Evolutionary conservation across 176 grass and related monocot genomes (phyloP).

Genomic region (Triticum urartu): DNA sequence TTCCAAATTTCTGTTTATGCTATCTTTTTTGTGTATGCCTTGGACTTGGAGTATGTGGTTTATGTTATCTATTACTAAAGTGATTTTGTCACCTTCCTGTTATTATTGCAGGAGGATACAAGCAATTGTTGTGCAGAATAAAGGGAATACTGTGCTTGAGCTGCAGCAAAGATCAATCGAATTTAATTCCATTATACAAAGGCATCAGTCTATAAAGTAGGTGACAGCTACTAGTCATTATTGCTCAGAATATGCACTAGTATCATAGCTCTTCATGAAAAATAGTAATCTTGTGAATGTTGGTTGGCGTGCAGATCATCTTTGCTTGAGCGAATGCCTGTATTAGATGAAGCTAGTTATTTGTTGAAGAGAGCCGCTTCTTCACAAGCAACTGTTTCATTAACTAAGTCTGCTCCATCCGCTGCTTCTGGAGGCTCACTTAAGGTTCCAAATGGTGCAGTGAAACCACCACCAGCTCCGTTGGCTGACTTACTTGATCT

Average conservation of each 20-base stretch:
- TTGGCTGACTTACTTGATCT: slow-evolving; percentile 94
- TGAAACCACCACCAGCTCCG: slow-evolving; percentile 64
- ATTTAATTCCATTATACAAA: slow-evolving; percentile 97
- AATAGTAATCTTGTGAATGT: slow-evolving; percentile 20
- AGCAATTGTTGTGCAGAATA: slow-evolving; percentile 76
- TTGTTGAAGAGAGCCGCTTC: slow-evolving; percentile 69
- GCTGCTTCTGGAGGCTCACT: slow-evolving; percentile 46
- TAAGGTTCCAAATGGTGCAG: slow-evolving; percentile 88
- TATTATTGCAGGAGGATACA: slow-evolving; percentile 78
- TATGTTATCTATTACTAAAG: slow-evolving; percentile 1
- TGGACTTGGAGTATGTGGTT: background rate
- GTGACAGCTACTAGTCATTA: slow-evolving; percentile 19
- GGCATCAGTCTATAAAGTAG: slow-evolving; percentile 86
- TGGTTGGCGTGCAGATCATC: slow-evolving; percentile 69
- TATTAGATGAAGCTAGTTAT: slow-evolving; percentile 85
- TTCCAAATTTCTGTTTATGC: slow-evolving; percentile 27
- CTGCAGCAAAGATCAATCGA: slow-evolving; percentile 98
- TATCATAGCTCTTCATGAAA: slow-evolving; percentile 7
- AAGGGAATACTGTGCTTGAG: slow-evolving; percentile 85
- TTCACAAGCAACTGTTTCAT: slow-evolving; percentile 50
- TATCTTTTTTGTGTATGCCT: slow-evolving; percentile 12
- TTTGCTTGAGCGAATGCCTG: slow-evolving; percentile 96
- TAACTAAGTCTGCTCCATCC: slow-evolving; percentile 50
- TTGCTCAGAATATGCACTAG: slow-evolving; percentile 3
- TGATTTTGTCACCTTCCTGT: background rate